Conservation (phyloP, 345 rosid species). For the Anastatica hierochuntica region DNA sequence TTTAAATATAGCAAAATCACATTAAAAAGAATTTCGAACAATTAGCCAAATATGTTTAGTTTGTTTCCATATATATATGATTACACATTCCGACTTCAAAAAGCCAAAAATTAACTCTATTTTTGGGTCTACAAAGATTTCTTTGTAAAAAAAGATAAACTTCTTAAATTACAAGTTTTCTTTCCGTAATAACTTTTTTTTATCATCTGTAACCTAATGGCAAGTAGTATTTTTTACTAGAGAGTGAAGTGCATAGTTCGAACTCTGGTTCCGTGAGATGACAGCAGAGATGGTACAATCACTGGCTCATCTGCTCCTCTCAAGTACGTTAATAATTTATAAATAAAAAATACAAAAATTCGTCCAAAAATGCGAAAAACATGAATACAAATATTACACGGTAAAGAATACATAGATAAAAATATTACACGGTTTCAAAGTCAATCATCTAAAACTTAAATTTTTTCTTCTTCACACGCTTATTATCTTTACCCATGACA, state of each 20-base stretch:
- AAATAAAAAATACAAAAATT: not conserved
- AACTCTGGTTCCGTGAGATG: no score
- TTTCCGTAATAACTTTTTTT: no score
- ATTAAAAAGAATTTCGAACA: no score
- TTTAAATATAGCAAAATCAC: no score
- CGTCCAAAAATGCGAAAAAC: not conserved
- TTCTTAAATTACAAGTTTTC: not conserved
- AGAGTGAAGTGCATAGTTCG: no score
- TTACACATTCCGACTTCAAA: not conserved
- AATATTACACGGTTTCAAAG: slow-evolving; percentile 17
- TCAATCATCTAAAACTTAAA: slow-evolving; percentile 16
- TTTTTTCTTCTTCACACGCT: slow-evolving; percentile 14
- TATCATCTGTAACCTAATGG: no score
- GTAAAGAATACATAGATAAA: no score
- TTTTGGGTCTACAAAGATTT: not conserved
- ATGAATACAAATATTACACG: not conserved
- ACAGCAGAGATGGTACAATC: no score
- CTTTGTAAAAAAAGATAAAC: not conserved
- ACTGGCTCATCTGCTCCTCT: no score
- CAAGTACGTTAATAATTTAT: no score
- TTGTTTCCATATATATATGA: not conserved
- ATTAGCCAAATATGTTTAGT: not conserved
- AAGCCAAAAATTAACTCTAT: not conserved
- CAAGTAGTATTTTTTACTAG: no score
- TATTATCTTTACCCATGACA: not conserved